phyloP scores from a whole-genome alignment of 139 green algal species.

The Coelastrella sp. region DNA sequence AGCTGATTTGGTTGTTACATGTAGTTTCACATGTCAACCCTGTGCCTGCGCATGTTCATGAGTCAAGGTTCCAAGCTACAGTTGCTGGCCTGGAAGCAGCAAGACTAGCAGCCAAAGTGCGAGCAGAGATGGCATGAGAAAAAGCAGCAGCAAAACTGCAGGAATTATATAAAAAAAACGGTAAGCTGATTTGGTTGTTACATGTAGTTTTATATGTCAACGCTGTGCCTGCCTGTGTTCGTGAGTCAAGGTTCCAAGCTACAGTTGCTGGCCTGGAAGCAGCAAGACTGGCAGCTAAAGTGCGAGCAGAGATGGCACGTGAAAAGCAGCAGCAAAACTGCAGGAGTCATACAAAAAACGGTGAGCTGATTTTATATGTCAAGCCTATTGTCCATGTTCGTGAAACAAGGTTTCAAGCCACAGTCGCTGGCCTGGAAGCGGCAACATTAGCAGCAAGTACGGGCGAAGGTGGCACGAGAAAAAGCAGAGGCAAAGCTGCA shows the following conservation, averaged over 20 bases:
- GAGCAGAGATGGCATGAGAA: conserved; percentile 44
- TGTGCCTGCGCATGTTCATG: conserved; percentile 9
- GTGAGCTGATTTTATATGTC: conserved; percentile 18
- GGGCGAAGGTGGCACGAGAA: conserved; percentile 34
- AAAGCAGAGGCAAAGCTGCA: conserved; percentile 28
- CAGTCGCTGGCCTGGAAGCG: background rate
- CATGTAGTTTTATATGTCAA: no score
- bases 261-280: background rate
- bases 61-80: conserved; percentile 6
- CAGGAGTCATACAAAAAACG: conserved; percentile 15
- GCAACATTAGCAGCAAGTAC: conserved; percentile 20
- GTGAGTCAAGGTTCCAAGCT: background rate
- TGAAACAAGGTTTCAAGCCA: background rate
- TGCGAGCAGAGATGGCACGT: conserved; percentile 36
- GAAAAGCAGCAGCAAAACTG: conserved; percentile 29
- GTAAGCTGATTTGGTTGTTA: no score
- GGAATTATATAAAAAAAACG: conserved; percentile 7
- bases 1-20: no score
- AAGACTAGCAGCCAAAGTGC: no score
- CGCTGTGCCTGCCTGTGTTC: conserved; percentile 15
- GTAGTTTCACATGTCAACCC: conserved; percentile 32
- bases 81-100: no score
- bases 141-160: conserved; percentile 32
- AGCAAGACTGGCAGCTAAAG: conserved; percentile 22
- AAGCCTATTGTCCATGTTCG: conserved; percentile 3